Base-by-base conservation (phyloP, 2,329 filamentous ascomycete genomes). In the Monilinia fructigena region DNA sequence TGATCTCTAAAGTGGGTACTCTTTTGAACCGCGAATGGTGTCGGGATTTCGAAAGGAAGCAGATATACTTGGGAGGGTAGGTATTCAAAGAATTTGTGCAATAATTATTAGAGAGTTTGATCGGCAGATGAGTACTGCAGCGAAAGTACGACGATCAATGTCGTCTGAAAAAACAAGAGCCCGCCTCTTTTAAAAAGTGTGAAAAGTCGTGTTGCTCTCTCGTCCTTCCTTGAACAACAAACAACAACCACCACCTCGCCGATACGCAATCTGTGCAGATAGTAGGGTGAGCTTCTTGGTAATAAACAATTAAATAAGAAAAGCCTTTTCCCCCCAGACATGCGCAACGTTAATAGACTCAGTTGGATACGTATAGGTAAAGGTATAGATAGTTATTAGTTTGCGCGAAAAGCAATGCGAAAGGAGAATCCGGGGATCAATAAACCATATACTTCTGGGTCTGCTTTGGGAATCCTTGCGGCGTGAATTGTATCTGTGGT, bases 121-220 rank as follows among this genome's bases (percentile, higher is more conserved):
- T 50, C 20, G 63, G 59, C 54, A 54, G 53, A 58, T 38, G 42
- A 56, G 69, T 70, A 68, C 53, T 28, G 67, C 66, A 66, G 61
- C 35, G 50, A 65, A 68, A 63, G 67, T 71, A 70, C 66, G 68
- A 71, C 68, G 62, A 59, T 45, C 54, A 63, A 67, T 58, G 63
- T 68, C 54, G 68, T 70, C 63, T 68, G 66, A 69, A 70, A 70
- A 68, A 68, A 40, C 4, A 14, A 67, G 45, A 60, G 63, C 63
- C 63, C 63, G 66, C 65, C 62, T 67, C 28, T 63, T 64, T 55
- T 66, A 23, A 38, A 58, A 58, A 48, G 20, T 20, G 64, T 68
- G 31, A 65, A 65, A 60, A 65, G 55, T 23, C 31, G 54, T 60
- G 63, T 35, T 55, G 69, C 61, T 58, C 61, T 70, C 70, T 69